Evolutionary conservation across 495 filamentous ascomycete species (phyloP).

Genomic region (Lasiosphaeriaceae sp.): DNA sequence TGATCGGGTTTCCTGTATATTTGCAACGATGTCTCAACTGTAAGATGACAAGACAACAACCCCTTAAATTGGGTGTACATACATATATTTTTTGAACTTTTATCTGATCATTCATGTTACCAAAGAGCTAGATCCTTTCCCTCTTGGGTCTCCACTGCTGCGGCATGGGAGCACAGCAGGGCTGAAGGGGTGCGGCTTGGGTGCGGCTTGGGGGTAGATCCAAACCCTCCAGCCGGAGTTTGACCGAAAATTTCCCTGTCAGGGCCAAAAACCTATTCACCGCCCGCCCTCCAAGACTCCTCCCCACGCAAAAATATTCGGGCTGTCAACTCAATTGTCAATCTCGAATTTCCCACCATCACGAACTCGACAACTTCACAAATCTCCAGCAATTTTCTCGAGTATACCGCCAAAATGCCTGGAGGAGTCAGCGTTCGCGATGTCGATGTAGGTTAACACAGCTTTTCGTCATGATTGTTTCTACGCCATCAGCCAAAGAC

Average conservation of each 20-base stretch:
- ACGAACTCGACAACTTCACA: conserved; percentile 24
- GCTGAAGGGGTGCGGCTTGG: no score
- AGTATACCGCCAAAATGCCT: conserved; percentile 69
- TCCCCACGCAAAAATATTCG: conserved; percentile 23
- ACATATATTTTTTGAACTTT: no score
- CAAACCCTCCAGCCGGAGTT: no score
- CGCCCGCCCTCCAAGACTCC: conserved; percentile 18
- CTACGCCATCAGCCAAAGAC: conserved; percentile 23
- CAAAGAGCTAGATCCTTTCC: no score
- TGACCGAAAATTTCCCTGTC: neutral
- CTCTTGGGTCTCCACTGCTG: no score
- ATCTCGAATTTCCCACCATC: conserved; percentile 10
- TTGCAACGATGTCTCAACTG: no score
- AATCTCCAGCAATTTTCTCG: conserved; percentile 16
- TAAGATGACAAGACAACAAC: no score
- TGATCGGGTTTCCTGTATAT: no score
- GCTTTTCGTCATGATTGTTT: conserved; percentile 22
- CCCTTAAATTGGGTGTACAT: no score
- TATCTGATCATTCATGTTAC: no score
- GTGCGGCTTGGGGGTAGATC: no score
- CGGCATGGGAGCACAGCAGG: no score
- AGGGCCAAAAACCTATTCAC: conserved; percentile 23
- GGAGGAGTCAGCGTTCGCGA: conserved; percentile 80
- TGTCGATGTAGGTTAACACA: conserved; percentile 71
- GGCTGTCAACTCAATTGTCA: conserved; percentile 12